Evolutionary conservation across 257 asterid species (phyloP).

Genomic region (Solanum sejunctum): DNA sequence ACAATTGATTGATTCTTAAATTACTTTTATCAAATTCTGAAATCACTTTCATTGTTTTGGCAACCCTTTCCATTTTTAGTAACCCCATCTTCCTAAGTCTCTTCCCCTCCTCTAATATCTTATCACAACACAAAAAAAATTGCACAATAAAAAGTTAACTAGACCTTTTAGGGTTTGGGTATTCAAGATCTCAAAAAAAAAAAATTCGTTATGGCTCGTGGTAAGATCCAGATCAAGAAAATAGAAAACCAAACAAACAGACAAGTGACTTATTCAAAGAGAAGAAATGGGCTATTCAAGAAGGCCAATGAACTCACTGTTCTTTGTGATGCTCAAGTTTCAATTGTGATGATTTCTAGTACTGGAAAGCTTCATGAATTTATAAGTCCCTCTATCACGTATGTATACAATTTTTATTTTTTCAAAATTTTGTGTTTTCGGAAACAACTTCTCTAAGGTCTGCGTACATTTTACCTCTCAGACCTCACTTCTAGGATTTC

Average conservation of each 20-base stretch:
- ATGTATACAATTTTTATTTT: not conserved
- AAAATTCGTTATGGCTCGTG: conserved; percentile 70
- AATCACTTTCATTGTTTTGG: conserved; percentile 46
- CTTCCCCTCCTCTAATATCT: conserved; percentile 6
- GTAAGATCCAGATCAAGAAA: conserved; percentile 95
- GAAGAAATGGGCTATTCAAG: conserved; percentile 91
- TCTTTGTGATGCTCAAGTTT: conserved; percentile 86
- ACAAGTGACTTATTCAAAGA: conserved; percentile 95
- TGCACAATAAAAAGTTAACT: not conserved
- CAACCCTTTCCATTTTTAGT: conserved; percentile 37
- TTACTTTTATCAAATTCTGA: conserved; percentile 38
- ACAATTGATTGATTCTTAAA: conserved; percentile 47
- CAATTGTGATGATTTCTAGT: conserved; percentile 72
- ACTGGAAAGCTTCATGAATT: conserved; percentile 89
- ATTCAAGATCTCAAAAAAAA: not conserved
- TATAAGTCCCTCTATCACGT: conserved; percentile 70
- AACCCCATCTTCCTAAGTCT: conserved; percentile 17
- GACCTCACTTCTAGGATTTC: no score
- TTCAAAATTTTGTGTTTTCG: not conserved
- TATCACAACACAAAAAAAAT: not conserved
- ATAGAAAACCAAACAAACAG: conserved; percentile 95
- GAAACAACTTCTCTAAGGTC: no score
- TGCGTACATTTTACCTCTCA: no score
- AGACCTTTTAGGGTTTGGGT: not conserved
- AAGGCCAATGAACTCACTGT: conserved; percentile 91